Percentiles rank a stretch among this genome's conserved stretches.
These are phyloP conservation scores for Stagonosporopsis vannaccii DNA, from an alignment of 2,329 filamentous ascomycete species.

Conservation along the genomic window DNA sequence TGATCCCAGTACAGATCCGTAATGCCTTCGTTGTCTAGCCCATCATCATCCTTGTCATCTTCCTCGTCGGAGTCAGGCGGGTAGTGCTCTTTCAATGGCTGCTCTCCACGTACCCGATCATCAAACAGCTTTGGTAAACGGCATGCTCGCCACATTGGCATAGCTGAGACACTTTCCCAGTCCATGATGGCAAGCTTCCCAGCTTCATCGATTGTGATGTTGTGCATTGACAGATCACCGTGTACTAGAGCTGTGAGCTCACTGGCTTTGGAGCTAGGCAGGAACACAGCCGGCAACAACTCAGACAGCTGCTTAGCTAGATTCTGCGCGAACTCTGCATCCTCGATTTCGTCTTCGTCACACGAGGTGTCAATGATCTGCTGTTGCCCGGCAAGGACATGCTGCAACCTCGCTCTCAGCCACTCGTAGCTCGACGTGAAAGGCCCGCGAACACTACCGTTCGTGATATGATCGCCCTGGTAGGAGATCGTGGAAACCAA, in stretches of 20 bases:
- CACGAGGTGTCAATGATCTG: constrained; percentile 1
- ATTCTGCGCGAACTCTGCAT: constrained; percentile 7
- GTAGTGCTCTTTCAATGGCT: neutral
- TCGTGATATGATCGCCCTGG: neutral
- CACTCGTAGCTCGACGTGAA: constrained; percentile 8
- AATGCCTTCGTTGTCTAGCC: constrained; percentile 17
- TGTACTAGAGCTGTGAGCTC: constrained; percentile 16
- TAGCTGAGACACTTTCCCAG: constrained; percentile 23
- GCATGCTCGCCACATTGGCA: constrained; percentile 22
- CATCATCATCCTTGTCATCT: constrained; percentile 6
- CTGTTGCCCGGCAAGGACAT: constrained; percentile 3
- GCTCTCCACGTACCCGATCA: constrained; percentile 7
- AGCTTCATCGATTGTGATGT: constrained; percentile 21
- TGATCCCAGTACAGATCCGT: constrained; percentile 22
- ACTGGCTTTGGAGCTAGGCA: neutral
- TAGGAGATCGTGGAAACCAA: constrained; percentile 2
- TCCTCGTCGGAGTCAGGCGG: neutral
- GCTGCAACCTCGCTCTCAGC: constrained; percentile 5
- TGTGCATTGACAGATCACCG: constrained; percentile 15
- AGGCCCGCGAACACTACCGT: neutral
- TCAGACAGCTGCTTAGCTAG: constrained; percentile 7
- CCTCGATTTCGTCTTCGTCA: constrained; percentile 21
- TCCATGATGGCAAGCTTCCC: constrained; percentile 22
- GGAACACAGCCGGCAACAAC: constrained; percentile 12
- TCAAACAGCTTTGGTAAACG: constrained; percentile 19